Base-by-base conservation (phyloP, 2,329 filamentous ascomycete species). In the Claviceps fusiformis region DNA sequence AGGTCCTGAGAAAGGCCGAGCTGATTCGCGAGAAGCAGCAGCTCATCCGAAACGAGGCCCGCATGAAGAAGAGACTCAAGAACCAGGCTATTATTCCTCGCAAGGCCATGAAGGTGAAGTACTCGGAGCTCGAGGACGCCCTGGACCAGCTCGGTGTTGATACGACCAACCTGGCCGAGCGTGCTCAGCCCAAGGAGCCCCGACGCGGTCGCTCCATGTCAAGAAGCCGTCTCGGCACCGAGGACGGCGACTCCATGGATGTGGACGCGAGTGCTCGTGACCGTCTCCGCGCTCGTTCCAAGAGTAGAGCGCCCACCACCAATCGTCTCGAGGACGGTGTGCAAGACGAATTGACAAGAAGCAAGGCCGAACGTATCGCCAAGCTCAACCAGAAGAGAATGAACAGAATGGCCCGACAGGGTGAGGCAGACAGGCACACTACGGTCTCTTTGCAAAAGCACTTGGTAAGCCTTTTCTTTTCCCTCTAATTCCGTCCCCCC, bases 321-420 rank as follows among this genome's bases (percentile, higher is more conserved):
- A 89, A 89, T 73, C 79, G 89, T 65, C 79, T 82, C 59, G 83
- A 85, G 33, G 88, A 90, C 60, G 89, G 89, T 73, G 85, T 97
- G 46, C 79, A 77, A 57, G 81, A 87, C 66, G 80, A 82, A 60
- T 71, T 68, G 54, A 75, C 80, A 52, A 81, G 87, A 61, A 79
- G 77, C 57, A 95, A 92, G 80, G 90, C 89, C 43, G 91, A 95
- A 71, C 84, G 86, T 65, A 76, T 95, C 68, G 80, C 83, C 68
- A 97, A 95, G 80, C 74, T 98, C 68, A 80, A 85, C 65, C 95
- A 98, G 84, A 90, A 92, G 80, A 92, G 90, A 82, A 96, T 95
- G 90, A 98, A 98, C 77, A 83, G 92, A 61, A 93, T 95, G 86
- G 93, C 93, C 48, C 85, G 91, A 71, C 89, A 95, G 78, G 93